phyloP scores from a whole-genome alignment of 148 eudicot genomes.

The Vaccinium darrowii region DNA sequence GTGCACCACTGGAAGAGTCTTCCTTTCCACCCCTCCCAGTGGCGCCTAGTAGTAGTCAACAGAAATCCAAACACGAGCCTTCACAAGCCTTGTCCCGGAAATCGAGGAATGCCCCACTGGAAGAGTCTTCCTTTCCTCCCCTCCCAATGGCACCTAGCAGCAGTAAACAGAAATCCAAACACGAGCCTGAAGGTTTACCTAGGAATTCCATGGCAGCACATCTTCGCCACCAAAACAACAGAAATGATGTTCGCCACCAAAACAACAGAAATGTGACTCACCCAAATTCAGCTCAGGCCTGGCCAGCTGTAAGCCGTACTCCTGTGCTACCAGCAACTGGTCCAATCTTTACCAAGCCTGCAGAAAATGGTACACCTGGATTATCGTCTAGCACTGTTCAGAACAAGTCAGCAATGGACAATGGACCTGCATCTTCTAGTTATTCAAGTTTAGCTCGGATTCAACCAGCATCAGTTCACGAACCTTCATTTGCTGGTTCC shows the following conservation, averaged over 20 bases:
- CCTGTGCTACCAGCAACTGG: constrained; percentile 21
- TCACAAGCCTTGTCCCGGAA: constrained; percentile 23
- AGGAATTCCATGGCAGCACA: constrained; percentile 71
- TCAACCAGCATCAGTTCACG: constrained; percentile 32
- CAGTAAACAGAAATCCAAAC: constrained; percentile 49
- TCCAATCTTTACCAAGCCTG: constrained; percentile 27
- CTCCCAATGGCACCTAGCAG: constrained; percentile 47
- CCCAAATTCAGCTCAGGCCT: constrained; percentile 48
- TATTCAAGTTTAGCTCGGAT: constrained; percentile 45
- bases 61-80: constrained; percentile 42
- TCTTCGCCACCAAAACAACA: constrained; percentile 49
- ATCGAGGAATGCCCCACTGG: constrained; percentile 43
- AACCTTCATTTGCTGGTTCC: constrained; percentile 32
- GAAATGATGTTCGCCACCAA: constrained; percentile 46
- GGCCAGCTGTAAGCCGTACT: constrained; percentile 39
- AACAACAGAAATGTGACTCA: constrained; percentile 33
- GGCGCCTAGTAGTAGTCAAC: constrained; percentile 48
- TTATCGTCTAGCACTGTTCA: constrained; percentile 42
- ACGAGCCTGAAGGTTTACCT: constrained; percentile 36
- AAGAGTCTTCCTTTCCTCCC: constrained; percentile 84
- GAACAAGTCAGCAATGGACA: constrained; percentile 28
- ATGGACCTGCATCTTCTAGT: constrained; percentile 41
- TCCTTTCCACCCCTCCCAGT: constrained; percentile 79
- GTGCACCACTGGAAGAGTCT: constrained; percentile 55
- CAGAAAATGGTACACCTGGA: constrained; percentile 28